A percentile compares a stretch with the other conserved stretches of the same genome.
Evolutionary conservation across 768 basidiomycete species (phyloP).

Genomic region (Naematelia aurantialba): DNA sequence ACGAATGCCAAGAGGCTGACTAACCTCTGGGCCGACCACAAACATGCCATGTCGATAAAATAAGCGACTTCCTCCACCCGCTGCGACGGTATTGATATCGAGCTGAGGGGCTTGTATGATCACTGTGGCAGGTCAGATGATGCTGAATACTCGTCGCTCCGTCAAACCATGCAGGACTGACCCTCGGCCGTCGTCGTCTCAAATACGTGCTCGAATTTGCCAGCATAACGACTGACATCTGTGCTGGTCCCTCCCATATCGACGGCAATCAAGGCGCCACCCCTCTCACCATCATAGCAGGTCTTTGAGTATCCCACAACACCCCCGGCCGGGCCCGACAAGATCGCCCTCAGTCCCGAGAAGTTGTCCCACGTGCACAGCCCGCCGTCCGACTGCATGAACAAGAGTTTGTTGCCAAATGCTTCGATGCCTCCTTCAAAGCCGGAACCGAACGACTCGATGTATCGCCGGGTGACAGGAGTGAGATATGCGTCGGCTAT

Average conservation of each 20-base stretch:
- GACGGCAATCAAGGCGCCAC: constrained; percentile 77
- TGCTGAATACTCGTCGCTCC: no score
- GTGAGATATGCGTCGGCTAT: constrained; percentile 45
- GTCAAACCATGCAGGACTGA: background rate
- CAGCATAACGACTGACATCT: constrained; percentile 89
- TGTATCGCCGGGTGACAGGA: constrained; percentile 35
- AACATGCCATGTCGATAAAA: constrained; percentile 88
- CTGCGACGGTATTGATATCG: constrained; percentile 52
- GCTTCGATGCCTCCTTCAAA: constrained; percentile 37
- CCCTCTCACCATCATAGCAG: constrained; percentile 74
- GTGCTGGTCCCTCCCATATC: constrained; percentile 70
- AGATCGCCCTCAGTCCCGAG: constrained; percentile 85
- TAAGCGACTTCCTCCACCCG: constrained; percentile 87
- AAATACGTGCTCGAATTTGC: constrained; percentile 76
- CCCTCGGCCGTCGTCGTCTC: constrained; percentile 41
- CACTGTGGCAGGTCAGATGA: constrained; percentile 50
- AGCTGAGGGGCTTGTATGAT: constrained; percentile 40
- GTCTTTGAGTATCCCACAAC: constrained; percentile 93
- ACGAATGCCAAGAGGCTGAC: no score
- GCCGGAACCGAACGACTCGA: constrained; percentile 34
- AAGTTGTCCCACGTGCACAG: constrained; percentile 59
- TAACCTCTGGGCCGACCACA: constrained; percentile 71
- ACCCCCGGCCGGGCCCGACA: constrained; percentile 84
- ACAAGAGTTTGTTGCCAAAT: constrained; percentile 47
- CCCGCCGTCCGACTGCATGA: constrained; percentile 84